Base-by-base conservation (phyloP, 176 grass and related monocot species). In the Pharus latifolius region DNA sequence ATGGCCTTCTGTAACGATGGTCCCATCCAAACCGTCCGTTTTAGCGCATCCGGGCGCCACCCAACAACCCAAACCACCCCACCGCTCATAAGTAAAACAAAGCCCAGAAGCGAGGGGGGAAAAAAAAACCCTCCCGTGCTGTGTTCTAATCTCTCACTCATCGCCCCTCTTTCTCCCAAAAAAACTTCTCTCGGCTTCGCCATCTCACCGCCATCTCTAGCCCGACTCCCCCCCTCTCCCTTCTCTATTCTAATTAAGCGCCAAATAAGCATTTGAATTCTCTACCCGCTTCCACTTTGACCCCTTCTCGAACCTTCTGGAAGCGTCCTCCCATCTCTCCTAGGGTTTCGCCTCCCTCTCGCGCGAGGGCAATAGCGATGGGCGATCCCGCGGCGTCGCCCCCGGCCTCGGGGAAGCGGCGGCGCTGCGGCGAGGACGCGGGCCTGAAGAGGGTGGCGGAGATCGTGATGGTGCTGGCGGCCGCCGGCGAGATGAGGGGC, bases 391-490 rank as follows among this genome's bases (percentile, higher is more conserved):
- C 33, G 48, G 38, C 52, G 60, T 52, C 84, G 70, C 41, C 43
- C 72, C 54, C 37, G 27, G 34, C 82, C 58, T 20, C 33, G 67
- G 30, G 50, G 87, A 81, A 80, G 81, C 56, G 83, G 70, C 72
- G 73, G 14, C 75, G 77, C 57, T 45, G 50, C 22, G 71, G 22
- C 38, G 84, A 71, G 8, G 85, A 83, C 0, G 74, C 66, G 62
- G 82, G 84, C 75, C 38, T 99, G 82, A 72, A 79, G 79, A 70
- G 90, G 52, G 90, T 99, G 56, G 90, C 95, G 55, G 90, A 94
- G 87, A 87, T 94, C 72, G 90, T 99, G 52, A 99, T 99, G 90
- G 84, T 94, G 52, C 82, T 99, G 49, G 85, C 95, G 25, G 87
- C 87, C 10, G 68, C 91, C 28, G 84, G 83, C 54, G 81, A 88